phyloP scores from a whole-genome alignment of 2,329 filamentous ascomycete species.

The Fusarium avenaceum region DNA sequence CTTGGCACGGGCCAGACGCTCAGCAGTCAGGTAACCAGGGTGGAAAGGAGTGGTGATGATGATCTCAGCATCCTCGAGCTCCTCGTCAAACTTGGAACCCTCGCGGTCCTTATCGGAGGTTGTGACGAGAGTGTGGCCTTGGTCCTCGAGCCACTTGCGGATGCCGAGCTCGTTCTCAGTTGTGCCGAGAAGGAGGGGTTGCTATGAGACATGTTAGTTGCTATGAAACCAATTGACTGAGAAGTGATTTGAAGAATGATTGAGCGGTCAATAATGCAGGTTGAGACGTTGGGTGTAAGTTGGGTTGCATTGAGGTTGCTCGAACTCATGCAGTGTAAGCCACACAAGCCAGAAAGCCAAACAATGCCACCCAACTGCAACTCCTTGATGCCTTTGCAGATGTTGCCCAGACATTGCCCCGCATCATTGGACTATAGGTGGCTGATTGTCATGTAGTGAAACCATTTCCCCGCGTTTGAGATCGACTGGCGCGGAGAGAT shows the following conservation, averaged over 20 bases:
- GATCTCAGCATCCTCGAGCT: slow-evolving; percentile 95
- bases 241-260: slow-evolving; percentile 4
- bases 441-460: slow-evolving; percentile 42
- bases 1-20: slow-evolving; percentile 97
- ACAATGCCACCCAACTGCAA: slow-evolving; percentile 25
- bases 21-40: slow-evolving; percentile 95
- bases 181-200: slow-evolving; percentile 88
- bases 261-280: slow-evolving; percentile 18
- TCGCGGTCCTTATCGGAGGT: slow-evolving; percentile 98
- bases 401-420: slow-evolving; percentile 38
- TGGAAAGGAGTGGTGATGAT: slow-evolving; percentile 99
- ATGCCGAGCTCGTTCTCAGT: slow-evolving; percentile 99
- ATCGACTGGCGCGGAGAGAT: slow-evolving; percentile 42
- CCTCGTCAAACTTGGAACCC: slow-evolving; percentile 92
- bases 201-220: slow-evolving; percentile 57
- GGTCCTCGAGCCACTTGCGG: slow-evolving; percentile 96
- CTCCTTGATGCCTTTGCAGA: slow-evolving; percentile 17
- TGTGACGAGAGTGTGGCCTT: slow-evolving; percentile 96
- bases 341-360: slow-evolving; percentile 25
- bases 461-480: slow-evolving; percentile 50
- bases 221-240: slow-evolving; percentile 30
- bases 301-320: slow-evolving; percentile 35
- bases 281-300: slow-evolving; percentile 23
- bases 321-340: slow-evolving; percentile 29
- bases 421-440: slow-evolving; percentile 43